Percentiles rank a stretch among this genome's conserved stretches.
Conservation (phyloP, 306 rosid species). For the Corylus avellana region DNA sequence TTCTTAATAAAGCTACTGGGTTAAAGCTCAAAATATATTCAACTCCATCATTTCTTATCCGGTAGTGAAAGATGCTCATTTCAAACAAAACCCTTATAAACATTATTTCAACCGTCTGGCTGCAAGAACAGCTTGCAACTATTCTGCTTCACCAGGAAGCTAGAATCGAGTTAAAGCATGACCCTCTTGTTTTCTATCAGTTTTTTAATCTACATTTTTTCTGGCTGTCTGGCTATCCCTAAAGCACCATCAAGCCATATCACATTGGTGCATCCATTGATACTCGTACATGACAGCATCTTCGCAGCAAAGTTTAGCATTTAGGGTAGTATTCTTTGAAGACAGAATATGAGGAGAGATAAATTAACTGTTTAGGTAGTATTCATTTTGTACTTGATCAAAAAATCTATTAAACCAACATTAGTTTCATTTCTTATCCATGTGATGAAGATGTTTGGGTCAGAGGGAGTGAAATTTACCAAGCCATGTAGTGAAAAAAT, state of each 20-base stretch:
- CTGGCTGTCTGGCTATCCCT: neutral
- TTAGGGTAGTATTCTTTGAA: neutral
- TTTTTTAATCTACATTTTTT: neutral
- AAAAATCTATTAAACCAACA: slow-evolving; percentile 6
- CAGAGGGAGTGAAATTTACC: slow-evolving; percentile 50
- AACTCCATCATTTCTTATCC: too few species aligned
- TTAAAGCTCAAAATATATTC: too few species aligned
- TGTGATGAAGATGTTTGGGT: neutral
- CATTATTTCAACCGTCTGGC: neutral
- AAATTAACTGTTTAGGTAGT: too few species aligned
- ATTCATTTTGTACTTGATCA: neutral
- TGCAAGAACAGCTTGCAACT: neutral
- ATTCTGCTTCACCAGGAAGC: slow-evolving; percentile 2
- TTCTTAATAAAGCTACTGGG: too few species aligned
- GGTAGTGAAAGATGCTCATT: neutral
- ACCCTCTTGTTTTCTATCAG: neutral
- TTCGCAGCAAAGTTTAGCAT: neutral
- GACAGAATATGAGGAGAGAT: neutral
- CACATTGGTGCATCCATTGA: neutral
- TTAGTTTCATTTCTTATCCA: neutral
- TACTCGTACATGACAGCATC: neutral
- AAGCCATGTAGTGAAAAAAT: slow-evolving; percentile 90
- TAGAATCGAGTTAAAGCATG: neutral
- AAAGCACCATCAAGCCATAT: slow-evolving; percentile 5
- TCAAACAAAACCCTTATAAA: neutral